Conservation (phyloP, 768 basidiomycete genomes). For the Sporobolomyces phaffii region DNA sequence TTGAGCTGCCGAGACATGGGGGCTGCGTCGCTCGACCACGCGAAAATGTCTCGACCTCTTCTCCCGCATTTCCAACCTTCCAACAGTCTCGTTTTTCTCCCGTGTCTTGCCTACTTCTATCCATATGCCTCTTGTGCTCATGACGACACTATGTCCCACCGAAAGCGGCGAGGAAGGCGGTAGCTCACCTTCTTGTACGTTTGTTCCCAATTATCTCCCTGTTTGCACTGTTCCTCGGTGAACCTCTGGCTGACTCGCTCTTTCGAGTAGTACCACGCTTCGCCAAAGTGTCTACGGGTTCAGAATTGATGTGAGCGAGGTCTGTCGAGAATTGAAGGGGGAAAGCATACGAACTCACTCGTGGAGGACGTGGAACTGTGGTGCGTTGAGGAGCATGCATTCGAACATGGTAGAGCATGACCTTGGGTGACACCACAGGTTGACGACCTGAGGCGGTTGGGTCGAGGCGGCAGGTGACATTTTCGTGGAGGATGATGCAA, state of each 20-base stretch:
- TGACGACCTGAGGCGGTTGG: conserved; percentile 11
- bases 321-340: no score
- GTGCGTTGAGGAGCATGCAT: conserved; percentile 28
- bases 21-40: background rate
- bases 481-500: background rate
- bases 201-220: conserved; percentile 22
- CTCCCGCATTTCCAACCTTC: no score
- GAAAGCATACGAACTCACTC: no score
- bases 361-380: conserved; percentile 39
- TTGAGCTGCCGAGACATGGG: background rate
- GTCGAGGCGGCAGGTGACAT: background rate
- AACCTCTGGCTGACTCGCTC: conserved; percentile 40
- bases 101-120: no score
- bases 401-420: conserved; percentile 42
- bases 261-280: conserved; percentile 38
- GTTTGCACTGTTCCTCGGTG: conserved; percentile 15
- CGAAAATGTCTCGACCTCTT: no score
- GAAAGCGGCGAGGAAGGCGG: no score
- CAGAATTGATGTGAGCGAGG: conserved; percentile 12
- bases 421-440: conserved; percentile 37
- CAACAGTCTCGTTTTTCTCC: no score
- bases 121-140: no score
- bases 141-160: no score
- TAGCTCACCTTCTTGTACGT: conserved; percentile 37
- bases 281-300: conserved; percentile 16